A percentile compares a stretch with the other conserved stretches of the same genome.
Conservation (phyloP, 805 yeast species). For the Nakazawaea pomicola region DNA sequence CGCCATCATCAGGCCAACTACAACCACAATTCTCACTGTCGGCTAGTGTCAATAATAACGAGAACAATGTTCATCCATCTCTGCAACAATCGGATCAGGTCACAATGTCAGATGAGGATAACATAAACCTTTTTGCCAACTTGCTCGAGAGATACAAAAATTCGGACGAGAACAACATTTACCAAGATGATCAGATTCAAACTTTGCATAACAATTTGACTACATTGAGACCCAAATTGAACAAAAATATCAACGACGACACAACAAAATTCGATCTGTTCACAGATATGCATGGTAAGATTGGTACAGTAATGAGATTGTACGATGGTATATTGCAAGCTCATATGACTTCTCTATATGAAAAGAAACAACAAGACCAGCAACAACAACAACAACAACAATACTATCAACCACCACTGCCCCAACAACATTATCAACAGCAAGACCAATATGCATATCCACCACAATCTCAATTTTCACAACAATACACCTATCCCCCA, state of each 20-base stretch:
- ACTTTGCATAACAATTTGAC: conserved; percentile 57
- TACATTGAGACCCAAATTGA: conserved; percentile 64
- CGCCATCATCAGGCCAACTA: too few relatives aligned
- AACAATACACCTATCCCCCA: too few relatives aligned
- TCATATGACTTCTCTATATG: conserved; percentile 36
- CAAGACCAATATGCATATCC: conserved; percentile 7
- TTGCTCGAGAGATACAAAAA: conserved; percentile 48
- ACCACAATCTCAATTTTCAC: conserved; percentile 8
- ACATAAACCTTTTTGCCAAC: conserved; percentile 64
- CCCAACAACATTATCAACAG: neutral
- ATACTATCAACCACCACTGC: conserved; percentile 8
- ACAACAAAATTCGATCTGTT: conserved; percentile 58
- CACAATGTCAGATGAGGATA: conserved; percentile 61
- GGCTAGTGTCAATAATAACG: conserved; percentile 10
- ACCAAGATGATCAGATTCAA: conserved; percentile 44
- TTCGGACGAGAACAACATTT: conserved; percentile 22
- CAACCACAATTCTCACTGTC: too few relatives aligned
- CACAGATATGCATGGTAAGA: conserved; percentile 71
- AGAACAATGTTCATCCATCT: conserved; percentile 12
- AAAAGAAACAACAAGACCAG: conserved; percentile 13
- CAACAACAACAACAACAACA: conserved; percentile 17
- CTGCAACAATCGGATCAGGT: conserved; percentile 22
- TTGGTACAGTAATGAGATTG: conserved; percentile 68
- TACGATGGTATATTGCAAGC: conserved; percentile 72
- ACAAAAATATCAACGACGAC: conserved; percentile 51